Percentiles rank a stretch among this genome's conserved stretches.
These are phyloP conservation scores for Naumovozyma dairenensis DNA, from an alignment of 805 yeast genomes.

Conservation along the genomic window DNA sequence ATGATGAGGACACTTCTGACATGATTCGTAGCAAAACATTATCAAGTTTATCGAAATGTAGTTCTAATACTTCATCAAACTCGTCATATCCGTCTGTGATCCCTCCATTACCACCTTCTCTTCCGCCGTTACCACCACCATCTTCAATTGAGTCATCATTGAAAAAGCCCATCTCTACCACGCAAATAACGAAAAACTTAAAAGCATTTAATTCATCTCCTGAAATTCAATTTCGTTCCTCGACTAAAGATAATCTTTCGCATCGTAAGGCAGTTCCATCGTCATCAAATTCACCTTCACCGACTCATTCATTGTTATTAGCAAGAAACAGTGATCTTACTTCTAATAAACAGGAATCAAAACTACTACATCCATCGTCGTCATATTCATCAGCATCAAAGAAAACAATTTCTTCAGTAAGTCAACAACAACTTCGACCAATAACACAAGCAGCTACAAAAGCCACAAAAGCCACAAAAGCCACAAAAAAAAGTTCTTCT, in stretches of 20 bases:
- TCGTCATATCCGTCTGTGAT: neutral
- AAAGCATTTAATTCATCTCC: neutral
- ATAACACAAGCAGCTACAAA: neutral
- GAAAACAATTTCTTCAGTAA: neutral
- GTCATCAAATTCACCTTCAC: too few species aligned
- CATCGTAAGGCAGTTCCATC: neutral
- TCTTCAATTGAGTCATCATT: neutral
- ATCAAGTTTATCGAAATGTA: constrained; percentile 1
- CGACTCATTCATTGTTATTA: too few species aligned
- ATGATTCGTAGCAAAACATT: neutral
- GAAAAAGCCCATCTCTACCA: neutral
- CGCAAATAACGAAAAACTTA: neutral
- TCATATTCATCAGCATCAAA: neutral
- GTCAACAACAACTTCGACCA: neutral
- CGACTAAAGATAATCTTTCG: neutral
- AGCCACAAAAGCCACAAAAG: neutral
- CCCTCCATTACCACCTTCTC: neutral
- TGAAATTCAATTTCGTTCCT: neutral
- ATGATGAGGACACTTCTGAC: constrained; percentile 2
- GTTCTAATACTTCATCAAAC: neutral
- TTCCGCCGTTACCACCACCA: neutral
- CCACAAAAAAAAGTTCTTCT: neutral
- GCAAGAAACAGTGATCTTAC: neutral
- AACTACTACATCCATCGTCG: neutral
- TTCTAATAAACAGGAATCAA: neutral